These are phyloP conservation scores for Clarireedia sp. DNA, from an alignment of 2,329 filamentous ascomycete genomes.

Conservation along the genomic window DNA sequence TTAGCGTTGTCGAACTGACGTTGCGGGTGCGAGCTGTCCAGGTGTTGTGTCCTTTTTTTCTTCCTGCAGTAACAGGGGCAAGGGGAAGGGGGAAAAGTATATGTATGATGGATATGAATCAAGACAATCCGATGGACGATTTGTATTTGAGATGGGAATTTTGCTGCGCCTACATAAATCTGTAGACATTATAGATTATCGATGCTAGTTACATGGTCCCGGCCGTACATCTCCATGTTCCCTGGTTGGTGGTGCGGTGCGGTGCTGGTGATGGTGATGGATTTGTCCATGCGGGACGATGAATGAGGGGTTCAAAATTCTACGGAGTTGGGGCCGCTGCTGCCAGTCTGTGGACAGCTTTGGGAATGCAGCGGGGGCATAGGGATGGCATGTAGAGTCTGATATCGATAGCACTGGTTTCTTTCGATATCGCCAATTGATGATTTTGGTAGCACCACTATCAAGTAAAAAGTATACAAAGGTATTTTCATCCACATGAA, in stretches of 20 bases:
- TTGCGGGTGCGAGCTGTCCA: background rate
- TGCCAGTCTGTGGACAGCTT: background rate
- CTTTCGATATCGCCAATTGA: too few species aligned
- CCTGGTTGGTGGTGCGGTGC: background rate
- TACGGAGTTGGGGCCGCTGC: background rate
- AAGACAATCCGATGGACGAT: background rate
- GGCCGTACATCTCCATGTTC: background rate
- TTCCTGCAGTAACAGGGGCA: background rate
- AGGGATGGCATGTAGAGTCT: too few species aligned
- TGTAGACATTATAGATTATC: too few species aligned
- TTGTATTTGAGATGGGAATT: too few species aligned
- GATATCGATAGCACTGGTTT: too few species aligned
- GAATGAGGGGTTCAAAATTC: constrained; percentile 3
- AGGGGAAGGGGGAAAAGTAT: background rate
- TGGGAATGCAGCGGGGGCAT: too few species aligned
- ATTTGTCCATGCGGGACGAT: constrained; percentile 1
- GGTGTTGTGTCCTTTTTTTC: background rate
- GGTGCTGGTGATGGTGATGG: background rate
- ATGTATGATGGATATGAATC: background rate
- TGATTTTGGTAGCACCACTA: too few species aligned
- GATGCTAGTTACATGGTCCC: too few species aligned
- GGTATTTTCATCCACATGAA: too few species aligned
- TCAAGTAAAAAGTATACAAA: too few species aligned
- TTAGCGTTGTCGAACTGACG: constrained; percentile 1
- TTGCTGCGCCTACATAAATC: too few species aligned